phyloP scores from a whole-genome alignment of 169 alveolate genomes.

The Cryptosporidium tyzzeri region DNA sequence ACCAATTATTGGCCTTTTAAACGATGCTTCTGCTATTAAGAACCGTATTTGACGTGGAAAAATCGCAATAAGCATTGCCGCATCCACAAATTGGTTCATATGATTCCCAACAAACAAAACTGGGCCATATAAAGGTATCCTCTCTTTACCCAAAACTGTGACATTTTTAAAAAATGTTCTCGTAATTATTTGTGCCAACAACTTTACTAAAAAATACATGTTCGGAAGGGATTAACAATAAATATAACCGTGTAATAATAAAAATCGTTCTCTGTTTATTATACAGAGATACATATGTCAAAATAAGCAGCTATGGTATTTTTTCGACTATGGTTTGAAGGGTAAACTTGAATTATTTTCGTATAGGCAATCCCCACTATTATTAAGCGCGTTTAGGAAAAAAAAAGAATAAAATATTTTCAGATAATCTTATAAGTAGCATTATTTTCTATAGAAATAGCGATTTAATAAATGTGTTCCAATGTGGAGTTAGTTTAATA shows the following conservation, averaged over 20 bases:
- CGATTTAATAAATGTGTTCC: constrained; percentile 70
- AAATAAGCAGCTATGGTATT: not conserved
- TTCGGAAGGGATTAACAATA: not conserved
- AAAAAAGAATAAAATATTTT: not conserved
- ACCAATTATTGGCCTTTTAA: constrained; percentile 87
- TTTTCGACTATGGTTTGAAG: not conserved
- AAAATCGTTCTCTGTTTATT: not conserved
- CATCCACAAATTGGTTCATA: constrained; percentile 92
- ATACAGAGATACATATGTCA: not conserved
- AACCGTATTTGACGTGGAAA: constrained; percentile 91
- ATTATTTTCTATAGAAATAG: constrained; percentile 33
- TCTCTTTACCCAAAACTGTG: constrained; percentile 87
- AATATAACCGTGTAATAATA: not conserved
- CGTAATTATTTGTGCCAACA: constrained; percentile 59
- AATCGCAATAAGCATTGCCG: constrained; percentile 84
- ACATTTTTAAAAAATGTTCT: constrained; percentile 85
- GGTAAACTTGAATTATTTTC: not conserved
- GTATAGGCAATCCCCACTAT: constrained; percentile 32
- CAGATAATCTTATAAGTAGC: not conserved
- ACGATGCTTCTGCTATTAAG: constrained; percentile 86
- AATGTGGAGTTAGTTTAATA: constrained; percentile 51
- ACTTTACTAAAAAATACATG: constrained; percentile 70
- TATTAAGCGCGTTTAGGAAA: constrained; percentile 51
- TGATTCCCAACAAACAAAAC: constrained; percentile 91
- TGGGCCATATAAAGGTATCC: constrained; percentile 86